phyloP scores from a whole-genome alignment of 148 eudicot genomes.

The Tetragonia tetragonoides region DNA sequence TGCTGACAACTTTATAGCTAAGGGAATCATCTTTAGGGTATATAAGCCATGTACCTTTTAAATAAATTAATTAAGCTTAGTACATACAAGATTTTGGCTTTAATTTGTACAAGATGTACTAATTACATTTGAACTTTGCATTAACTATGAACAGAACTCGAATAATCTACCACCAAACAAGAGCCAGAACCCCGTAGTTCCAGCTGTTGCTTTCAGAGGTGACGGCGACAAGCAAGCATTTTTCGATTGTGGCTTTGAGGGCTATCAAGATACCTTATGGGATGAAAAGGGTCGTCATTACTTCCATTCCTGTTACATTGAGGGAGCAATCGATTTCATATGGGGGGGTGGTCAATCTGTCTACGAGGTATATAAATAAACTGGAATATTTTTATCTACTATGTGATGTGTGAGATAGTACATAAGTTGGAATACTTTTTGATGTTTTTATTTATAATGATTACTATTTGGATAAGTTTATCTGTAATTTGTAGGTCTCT shows the following conservation, averaged over 20 bases:
- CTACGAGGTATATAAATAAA: slow-evolving; percentile 37
- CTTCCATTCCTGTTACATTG: slow-evolving; percentile 50
- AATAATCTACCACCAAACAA: background rate
- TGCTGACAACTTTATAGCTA: slow-evolving; percentile 28
- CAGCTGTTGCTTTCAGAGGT: slow-evolving; percentile 24
- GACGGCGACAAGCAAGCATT: slow-evolving; percentile 46
- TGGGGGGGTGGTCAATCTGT: slow-evolving; percentile 54
- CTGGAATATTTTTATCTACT: too few species aligned
- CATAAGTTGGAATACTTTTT: too few species aligned
- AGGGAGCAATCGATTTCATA: slow-evolving; percentile 66
- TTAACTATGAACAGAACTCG: slow-evolving; percentile 12
- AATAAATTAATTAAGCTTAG: too few species aligned
- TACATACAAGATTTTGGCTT: too few species aligned
- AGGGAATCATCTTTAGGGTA: slow-evolving; percentile 20
- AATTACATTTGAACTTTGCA: background rate
- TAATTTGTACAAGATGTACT: too few species aligned
- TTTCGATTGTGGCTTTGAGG: slow-evolving; percentile 35
- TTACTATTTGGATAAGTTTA: too few species aligned
- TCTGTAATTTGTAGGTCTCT: too few species aligned
- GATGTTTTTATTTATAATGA: too few species aligned
- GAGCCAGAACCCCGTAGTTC: background rate
- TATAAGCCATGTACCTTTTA: background rate
- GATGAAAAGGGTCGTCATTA: slow-evolving; percentile 58
- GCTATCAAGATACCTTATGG: slow-evolving; percentile 67
- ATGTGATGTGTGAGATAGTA: too few species aligned